Percentiles rank a stretch among this genome's conserved stretches.
These are phyloP conservation scores for Kodamaea nitidulidarum DNA, from an alignment of 805 yeast species.

Conservation along the genomic window DNA sequence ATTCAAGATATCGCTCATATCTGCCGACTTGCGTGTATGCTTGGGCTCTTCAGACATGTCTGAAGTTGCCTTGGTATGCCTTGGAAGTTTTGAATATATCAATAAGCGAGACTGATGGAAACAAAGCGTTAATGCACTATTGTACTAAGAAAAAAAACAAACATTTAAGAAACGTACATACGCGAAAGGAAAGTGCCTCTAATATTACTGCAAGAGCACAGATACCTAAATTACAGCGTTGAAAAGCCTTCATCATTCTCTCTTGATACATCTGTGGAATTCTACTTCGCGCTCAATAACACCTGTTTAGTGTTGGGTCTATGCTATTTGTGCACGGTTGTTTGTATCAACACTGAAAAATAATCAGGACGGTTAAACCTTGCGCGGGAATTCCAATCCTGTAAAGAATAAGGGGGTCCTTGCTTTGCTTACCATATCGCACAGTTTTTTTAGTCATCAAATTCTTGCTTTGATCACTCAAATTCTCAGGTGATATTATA, in stretches of 20 bases:
- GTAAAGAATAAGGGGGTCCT: neutral
- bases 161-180: too few species aligned
- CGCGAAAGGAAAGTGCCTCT: too few species aligned
- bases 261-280: too few species aligned
- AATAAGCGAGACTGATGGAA: conserved; percentile 1
- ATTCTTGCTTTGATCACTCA: too few species aligned
- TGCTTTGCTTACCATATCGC: too few species aligned
- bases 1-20: conserved; percentile 6
- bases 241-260: too few species aligned
- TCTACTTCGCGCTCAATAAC: too few species aligned
- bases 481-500: neutral
- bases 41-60: conserved; percentile 9
- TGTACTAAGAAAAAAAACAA: neutral
- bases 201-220: neutral
- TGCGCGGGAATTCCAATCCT: neutral
- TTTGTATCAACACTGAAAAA: neutral
- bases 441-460: too few species aligned
- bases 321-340: neutral
- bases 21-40: conserved; percentile 5
- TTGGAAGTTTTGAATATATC: neutral
- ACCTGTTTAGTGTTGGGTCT: too few species aligned
- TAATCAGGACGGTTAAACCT: neutral
- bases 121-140: neutral
- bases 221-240: too few species aligned
- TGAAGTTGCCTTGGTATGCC: neutral